Conservation (phyloP, 805 yeast genomes). For the Yarrowia hollandica region DNA sequence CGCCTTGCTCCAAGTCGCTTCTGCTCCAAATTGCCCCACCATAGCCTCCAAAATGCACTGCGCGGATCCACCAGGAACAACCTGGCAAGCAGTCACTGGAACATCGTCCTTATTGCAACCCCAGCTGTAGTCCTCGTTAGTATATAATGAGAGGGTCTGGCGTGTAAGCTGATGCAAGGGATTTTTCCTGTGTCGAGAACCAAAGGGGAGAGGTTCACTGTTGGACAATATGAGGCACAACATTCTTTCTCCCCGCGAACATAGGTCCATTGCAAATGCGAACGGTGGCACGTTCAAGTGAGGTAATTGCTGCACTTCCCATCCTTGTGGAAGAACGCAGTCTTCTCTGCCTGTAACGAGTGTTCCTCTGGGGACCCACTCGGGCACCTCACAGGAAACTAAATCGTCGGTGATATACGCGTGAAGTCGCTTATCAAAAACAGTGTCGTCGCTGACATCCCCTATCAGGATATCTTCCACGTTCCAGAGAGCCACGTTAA, state of each 20-base stretch:
- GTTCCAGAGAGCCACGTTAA: not conserved
- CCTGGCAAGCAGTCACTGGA: conserved; percentile 2
- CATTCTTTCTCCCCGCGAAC: conserved; percentile 14
- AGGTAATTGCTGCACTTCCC: not conserved
- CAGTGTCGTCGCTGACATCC: conserved; percentile 4
- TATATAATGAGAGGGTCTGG: conserved; percentile 15
- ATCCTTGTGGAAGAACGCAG: not conserved
- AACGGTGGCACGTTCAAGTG: not conserved
- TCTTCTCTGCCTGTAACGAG: not conserved
- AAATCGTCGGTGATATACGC: conserved; percentile 7
- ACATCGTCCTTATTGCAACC: not conserved
- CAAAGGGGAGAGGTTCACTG: conserved; percentile 1
- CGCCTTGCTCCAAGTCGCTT: not conserved
- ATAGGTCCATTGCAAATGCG: not conserved
- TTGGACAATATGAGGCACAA: conserved; percentile 4
- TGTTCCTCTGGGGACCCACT: conserved; percentile 7
- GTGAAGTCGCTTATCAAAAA: not conserved
- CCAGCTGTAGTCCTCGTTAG: conserved; percentile 22
- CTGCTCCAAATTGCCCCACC: not conserved
- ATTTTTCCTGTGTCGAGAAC: not conserved
- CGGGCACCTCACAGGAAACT: not conserved
- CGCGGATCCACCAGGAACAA: conserved; percentile 4
- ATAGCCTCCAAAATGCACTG: conserved; percentile 3
- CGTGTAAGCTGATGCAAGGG: conserved; percentile 11
- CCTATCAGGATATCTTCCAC: conserved; percentile 4